Evolutionary conservation across 1,284 basidiomycete genomes (phyloP).

Genomic region (Mrakiaceae sp.): DNA sequence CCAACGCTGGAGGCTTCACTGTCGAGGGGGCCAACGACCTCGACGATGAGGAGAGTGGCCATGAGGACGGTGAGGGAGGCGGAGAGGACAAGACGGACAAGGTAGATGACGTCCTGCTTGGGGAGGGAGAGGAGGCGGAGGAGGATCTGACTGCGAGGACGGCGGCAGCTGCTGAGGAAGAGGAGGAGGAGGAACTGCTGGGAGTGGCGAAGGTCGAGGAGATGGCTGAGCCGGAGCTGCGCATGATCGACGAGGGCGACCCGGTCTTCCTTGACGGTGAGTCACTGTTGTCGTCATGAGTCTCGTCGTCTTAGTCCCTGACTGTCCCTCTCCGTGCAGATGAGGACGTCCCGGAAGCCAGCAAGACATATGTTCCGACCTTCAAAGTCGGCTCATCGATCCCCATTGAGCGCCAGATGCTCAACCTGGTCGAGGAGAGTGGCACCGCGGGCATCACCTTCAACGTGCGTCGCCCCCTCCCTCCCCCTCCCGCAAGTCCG

Average conservation of each 20-base stretch:
- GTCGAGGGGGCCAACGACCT: too few relatives aligned
- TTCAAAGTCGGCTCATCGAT: constrained; percentile 6
- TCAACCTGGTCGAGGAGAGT: constrained; percentile 4
- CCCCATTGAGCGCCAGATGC: constrained; percentile 4
- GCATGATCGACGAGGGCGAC: too few relatives aligned
- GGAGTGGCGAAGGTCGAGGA: constrained; percentile 29
- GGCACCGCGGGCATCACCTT: constrained; percentile 26
- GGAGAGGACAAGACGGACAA: constrained; percentile 47
- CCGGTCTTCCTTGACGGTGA: too few relatives aligned
- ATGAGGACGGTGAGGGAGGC: constrained; percentile 9
- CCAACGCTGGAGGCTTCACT: background rate
- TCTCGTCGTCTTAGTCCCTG: constrained; percentile 14
- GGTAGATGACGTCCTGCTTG: constrained; percentile 32
- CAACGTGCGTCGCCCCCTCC: constrained; percentile 14
- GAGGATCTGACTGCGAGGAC: constrained; percentile 31
- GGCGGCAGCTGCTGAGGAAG: constrained; percentile 7
- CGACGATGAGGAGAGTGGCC: background rate
- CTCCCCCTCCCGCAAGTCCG: background rate
- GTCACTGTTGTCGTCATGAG: too few relatives aligned
- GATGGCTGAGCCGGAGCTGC: too few relatives aligned
- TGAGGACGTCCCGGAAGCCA: background rate
- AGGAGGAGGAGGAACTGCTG: constrained; percentile 17
- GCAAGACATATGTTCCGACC: constrained; percentile 30
- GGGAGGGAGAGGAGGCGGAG: constrained; percentile 36
- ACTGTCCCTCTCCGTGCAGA: constrained; percentile 22